These are phyloP conservation scores for Fraxinus ornus DNA, from an alignment of 305 asterid species.

Conservation along the genomic window DNA sequence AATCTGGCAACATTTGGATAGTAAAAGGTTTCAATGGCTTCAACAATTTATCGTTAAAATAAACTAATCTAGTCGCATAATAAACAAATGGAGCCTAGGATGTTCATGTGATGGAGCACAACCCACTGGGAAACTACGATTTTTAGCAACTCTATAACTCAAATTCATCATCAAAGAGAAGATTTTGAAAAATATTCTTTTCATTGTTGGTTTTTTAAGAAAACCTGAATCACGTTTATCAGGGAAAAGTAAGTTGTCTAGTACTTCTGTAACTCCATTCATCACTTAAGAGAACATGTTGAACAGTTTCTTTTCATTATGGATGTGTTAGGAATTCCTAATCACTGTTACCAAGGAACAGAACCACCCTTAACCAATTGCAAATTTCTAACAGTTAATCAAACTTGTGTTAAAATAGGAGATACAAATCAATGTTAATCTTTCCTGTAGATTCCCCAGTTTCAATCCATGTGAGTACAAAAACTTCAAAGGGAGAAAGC, in stretches of 20 bases:
- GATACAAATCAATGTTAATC: not conserved
- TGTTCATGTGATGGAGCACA: not conserved
- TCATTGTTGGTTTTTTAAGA: not conserved
- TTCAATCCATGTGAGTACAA: not conserved
- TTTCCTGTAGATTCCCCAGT: not conserved
- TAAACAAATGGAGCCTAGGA: not conserved
- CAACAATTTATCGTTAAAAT: not conserved
- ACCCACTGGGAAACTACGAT: too few species aligned
- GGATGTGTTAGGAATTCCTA: not conserved
- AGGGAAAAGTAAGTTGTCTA: not conserved
- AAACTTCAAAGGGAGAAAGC: not conserved
- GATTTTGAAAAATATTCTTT: not conserved
- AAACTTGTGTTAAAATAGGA: not conserved
- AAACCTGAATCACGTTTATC: not conserved
- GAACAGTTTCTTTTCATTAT: not conserved
- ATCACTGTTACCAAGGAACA: not conserved
- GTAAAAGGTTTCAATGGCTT: not conserved
- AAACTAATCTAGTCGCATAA: not conserved
- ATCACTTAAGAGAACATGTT: not conserved
- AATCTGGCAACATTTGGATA: conserved; percentile 45
- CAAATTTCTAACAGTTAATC: not conserved
- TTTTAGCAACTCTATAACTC: not conserved
- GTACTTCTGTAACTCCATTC: not conserved
- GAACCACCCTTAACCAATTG: not conserved
- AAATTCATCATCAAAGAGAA: not conserved